Evolutionary conservation across 192 early-diverging fungal species (phyloP), one percentile per base, ranked within the genome.

Genomic region (Coemansia sp.): DNA sequence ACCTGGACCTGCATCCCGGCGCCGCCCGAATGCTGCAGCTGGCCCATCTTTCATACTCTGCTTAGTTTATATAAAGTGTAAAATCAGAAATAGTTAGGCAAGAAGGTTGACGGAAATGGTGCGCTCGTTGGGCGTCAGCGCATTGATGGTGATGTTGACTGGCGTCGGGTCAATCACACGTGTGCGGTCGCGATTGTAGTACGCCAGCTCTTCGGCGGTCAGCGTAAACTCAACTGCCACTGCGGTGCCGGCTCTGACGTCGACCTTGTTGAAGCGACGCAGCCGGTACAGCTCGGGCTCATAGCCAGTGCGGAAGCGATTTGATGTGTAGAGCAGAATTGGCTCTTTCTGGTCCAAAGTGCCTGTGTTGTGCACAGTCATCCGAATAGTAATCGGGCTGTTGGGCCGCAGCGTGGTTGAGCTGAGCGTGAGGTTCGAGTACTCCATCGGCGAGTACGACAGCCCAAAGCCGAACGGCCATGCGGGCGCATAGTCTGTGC

Each of bases 401-500:
- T 63, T 68, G 1, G 50, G 65, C 0, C 56, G 29, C 14, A 79
- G 22, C 22, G 65, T 50, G 8, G 23, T 29, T 0, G 37, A 35
- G 21, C 58, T 58, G 1, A 59, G 55, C 22, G 62, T 65, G 27
- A 89, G 45, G 25, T 78, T 74, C 15, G 73, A 70, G 63, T 86
- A 89, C 1, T 49, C 60, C 37, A 86, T 63, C 10, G 56, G 54
- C 0, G 83, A 71, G 63, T 87, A 89, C 8, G 83, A 80, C 4
- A 86, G 58, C 10, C 87, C 86, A 22, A 74, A 73, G 21, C 85
- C 78, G 49, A 89, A 89, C 4, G 86, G 60, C 45, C 75, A 89
- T n/a, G 78, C 63, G 2, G 84, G 86, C 10, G 77, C 64, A 58
- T 86, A 87, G 59, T 84, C 81, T 12, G 60, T 53, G 32, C 49